Percentiles rank a stretch among this genome's conserved stretches.
phyloP scores from a whole-genome alignment of 306 rosid species.

The Vicia villosa region DNA sequence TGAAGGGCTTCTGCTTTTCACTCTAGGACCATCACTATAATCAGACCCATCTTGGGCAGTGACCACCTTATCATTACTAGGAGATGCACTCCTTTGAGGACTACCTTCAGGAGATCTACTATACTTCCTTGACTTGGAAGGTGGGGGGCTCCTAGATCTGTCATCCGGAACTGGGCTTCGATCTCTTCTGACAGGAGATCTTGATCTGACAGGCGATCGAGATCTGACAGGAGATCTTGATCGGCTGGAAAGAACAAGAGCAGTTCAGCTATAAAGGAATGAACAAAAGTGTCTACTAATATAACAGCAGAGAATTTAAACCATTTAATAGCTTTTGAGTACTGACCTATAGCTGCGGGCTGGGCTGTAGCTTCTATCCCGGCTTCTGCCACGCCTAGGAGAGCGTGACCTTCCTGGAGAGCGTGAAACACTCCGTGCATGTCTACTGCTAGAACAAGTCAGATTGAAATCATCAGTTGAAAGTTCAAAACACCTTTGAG shows the following conservation, averaged over 20 bases:
- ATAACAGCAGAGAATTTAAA: neutral
- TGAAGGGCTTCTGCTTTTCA: constrained; percentile 57
- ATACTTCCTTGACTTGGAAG: constrained; percentile 53
- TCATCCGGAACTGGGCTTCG: constrained; percentile 56
- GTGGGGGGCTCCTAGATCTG: constrained; percentile 54
- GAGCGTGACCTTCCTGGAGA: constrained; percentile 53
- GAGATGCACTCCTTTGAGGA: constrained; percentile 51
- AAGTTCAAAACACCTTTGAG: constrained; percentile 3
- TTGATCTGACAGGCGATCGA: constrained; percentile 61
- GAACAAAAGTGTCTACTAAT: neutral
- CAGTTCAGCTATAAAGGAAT: constrained; percentile 2
- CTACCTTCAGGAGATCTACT: constrained; percentile 59
- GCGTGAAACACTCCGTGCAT: constrained; percentile 54
- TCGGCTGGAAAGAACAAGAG: constrained; percentile 49
- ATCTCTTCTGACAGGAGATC: constrained; percentile 64
- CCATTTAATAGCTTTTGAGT: neutral
- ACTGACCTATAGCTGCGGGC: constrained; percentile 70
- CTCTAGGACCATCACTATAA: constrained; percentile 57
- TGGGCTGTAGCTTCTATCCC: constrained; percentile 68
- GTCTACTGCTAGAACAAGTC: constrained; percentile 39
- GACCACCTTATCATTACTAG: constrained; percentile 48
- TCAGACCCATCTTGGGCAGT: constrained; percentile 54
- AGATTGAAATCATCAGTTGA: neutral
- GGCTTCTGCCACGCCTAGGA: constrained; percentile 72
- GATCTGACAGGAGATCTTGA: constrained; percentile 69